Evolutionary conservation across 2,329 filamentous ascomycete species (phyloP), one percentile per base, ranked within the genome.

Genomic region (Ascochyta fabae): DNA sequence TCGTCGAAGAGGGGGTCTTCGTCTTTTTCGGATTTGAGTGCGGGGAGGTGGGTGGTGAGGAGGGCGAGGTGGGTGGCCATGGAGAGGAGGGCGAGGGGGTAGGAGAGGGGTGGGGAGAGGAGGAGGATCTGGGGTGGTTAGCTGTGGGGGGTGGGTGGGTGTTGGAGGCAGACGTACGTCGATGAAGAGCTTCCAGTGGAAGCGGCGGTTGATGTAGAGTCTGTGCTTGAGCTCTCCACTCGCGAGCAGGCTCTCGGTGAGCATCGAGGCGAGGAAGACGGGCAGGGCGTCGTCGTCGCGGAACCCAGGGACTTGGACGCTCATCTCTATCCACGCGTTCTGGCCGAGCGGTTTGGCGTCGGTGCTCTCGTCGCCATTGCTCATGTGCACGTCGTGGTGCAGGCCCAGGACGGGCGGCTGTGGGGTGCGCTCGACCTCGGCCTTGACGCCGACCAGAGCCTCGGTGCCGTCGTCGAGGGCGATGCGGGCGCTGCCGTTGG

Each of bases 1-100:
- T 98, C 94, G n/a, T n/a, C n/a, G n/a, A n/a, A n/a, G 72, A 97
- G 88, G 12, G 95, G 95, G 67, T 99, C 95, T 79, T 99, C 95
- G 77, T 98, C 94, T 54, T 86, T 86, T 75, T 96, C 90, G 1
- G 93, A 97, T 73, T 91, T 91, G 47, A 97, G 82, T 24, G 87
- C 85, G 7, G 95, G 95, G 3, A 98, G 83, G 61, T 90, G 88
- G 6, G 95, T 94, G 27, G 91, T 88, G 59, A 97, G 87, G 42
- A 99, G 89, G 3, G 95, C 95, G 58, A 99, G 88, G 74, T 99
- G 93, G 43, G 91, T 94, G 19, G 95, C 96, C 55, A 98, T 84
- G 29, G 92, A 96, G 38, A 99, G 87, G 10, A 99, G 85, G 1
- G 94, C 94, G 7, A 98, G 87, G 0, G 95, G 95, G 69, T 98